phyloP scores from a whole-genome alignment of 176 grass and related monocot species.

The Urochloa ruziziensis region DNA sequence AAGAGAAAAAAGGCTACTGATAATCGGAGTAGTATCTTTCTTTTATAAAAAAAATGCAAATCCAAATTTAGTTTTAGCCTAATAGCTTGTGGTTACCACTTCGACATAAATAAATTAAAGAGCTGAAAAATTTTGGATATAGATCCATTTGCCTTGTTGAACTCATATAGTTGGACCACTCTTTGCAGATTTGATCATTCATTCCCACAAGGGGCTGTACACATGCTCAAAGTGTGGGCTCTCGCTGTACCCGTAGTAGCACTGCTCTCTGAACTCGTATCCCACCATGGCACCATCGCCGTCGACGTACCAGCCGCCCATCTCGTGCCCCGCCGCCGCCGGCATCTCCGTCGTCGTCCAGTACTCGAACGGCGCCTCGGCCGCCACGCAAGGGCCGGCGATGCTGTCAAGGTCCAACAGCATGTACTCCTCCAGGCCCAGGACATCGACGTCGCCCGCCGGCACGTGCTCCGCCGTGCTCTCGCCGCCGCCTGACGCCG shows the following conservation, averaged over 20 bases:
- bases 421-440: slow-evolving; percentile 44
- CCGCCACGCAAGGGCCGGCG: background rate
- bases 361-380: slow-evolving; percentile 28
- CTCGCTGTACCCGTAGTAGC: slow-evolving; percentile 30
- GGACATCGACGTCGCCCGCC: slow-evolving; percentile 6
- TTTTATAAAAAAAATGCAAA: background rate
- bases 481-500: background rate
- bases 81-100: background rate
- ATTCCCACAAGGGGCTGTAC: slow-evolving; percentile 72
- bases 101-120: background rate
- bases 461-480: background rate
- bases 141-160: background rate
- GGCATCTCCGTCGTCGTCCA: slow-evolving; percentile 50
- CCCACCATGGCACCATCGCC: slow-evolving; percentile 20
- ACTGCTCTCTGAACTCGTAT: slow-evolving; percentile 49
- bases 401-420: slow-evolving; percentile 30
- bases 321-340: slow-evolving; percentile 27
- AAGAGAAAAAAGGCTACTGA: background rate
- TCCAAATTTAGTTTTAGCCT: background rate
- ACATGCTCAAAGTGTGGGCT: slow-evolving; percentile 38
- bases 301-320: slow-evolving; percentile 44
- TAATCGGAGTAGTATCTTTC: background rate
- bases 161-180: background rate
- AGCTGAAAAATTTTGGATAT: background rate
- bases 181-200: background rate